Evolutionary conservation across 177 flowering plant genomes (phyloP).

Genomic region (Vitis hybrid): DNA sequence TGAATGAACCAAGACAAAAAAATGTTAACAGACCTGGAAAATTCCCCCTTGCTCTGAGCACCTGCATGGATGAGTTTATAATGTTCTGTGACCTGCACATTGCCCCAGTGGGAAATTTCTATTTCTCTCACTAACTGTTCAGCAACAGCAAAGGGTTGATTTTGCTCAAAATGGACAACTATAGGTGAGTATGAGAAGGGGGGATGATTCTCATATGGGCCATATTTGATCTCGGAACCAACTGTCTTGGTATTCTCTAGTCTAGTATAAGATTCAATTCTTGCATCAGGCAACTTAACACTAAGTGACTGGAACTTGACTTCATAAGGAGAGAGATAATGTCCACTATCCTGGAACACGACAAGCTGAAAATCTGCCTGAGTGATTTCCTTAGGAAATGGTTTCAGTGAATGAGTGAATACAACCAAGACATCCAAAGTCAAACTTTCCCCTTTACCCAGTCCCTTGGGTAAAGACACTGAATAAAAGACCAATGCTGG

Average conservation of each 20-base stretch:
- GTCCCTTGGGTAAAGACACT: slow-evolving; percentile 56
- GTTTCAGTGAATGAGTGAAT: slow-evolving; percentile 62
- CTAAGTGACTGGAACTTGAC: slow-evolving; percentile 68
- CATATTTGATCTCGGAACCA: slow-evolving; percentile 89
- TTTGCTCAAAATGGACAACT: slow-evolving; percentile 71
- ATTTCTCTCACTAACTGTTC: slow-evolving; percentile 78
- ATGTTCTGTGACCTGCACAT: slow-evolving; percentile 83
- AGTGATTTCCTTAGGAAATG: slow-evolving; percentile 87
- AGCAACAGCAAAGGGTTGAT: slow-evolving; percentile 81
- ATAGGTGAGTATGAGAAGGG: slow-evolving; percentile 66
- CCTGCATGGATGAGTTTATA: slow-evolving; percentile 82
- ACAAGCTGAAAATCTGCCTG: slow-evolving; percentile 85
- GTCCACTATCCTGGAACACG: slow-evolving; percentile 73
- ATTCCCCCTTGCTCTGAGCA: slow-evolving; percentile 81
- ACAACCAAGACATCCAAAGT: slow-evolving; percentile 66
- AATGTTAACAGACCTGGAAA: slow-evolving; percentile 69
- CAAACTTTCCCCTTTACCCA: slow-evolving; percentile 56
- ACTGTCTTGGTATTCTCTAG: slow-evolving; percentile 62
- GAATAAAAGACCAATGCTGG: slow-evolving; percentile 59
- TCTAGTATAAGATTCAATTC: slow-evolving; percentile 82
- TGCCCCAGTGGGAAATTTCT: slow-evolving; percentile 98
- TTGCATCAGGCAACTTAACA: slow-evolving; percentile 65
- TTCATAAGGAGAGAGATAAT: slow-evolving; percentile 75
- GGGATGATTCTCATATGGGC: slow-evolving; percentile 74
- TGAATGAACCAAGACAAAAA: background rate